These are phyloP conservation scores for Tetrapisispora nanseiensis DNA, from an alignment of 805 yeast genomes.

Conservation along the genomic window DNA sequence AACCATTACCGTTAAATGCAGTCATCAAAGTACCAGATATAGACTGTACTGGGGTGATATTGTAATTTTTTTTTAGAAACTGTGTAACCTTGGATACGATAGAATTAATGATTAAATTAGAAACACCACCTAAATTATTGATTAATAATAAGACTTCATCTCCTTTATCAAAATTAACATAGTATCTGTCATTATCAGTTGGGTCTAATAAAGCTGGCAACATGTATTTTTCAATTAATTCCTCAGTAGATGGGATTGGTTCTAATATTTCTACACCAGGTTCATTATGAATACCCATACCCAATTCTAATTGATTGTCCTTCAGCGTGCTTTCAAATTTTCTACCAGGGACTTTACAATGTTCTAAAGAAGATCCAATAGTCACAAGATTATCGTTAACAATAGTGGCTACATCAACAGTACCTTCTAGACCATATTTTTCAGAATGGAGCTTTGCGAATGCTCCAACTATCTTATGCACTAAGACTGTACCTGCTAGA, in stretches of 20 bases:
- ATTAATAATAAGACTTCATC: constrained; percentile 66
- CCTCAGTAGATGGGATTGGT: constrained; percentile 59
- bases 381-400: constrained; percentile 66
- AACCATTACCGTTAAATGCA: constrained; percentile 86
- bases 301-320: constrained; percentile 69
- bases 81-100: constrained; percentile 52
- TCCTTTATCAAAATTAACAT: constrained; percentile 53
- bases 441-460: constrained; percentile 37
- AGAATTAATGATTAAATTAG: constrained; percentile 67
- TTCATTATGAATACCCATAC: constrained; percentile 94
- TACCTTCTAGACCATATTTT: constrained; percentile 40
- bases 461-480: constrained; percentile 81
- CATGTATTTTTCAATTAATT: constrained; percentile 46
- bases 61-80: constrained; percentile 42
- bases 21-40: constrained; percentile 77
- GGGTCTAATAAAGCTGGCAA: constrained; percentile 51
- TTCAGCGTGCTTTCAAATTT: constrained; percentile 44
- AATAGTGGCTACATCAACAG: constrained; percentile 48
- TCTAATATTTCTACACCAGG: constrained; percentile 58
- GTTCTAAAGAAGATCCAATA: constrained; percentile 81
- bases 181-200: constrained; percentile 67
- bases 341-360: constrained; percentile 84
- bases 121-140: constrained; percentile 86
- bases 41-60: constrained; percentile 55
- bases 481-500: constrained; percentile 80